Evolutionary conservation across 768 basidiomycete genomes (phyloP).

Genomic region (Russula vinacea): DNA sequence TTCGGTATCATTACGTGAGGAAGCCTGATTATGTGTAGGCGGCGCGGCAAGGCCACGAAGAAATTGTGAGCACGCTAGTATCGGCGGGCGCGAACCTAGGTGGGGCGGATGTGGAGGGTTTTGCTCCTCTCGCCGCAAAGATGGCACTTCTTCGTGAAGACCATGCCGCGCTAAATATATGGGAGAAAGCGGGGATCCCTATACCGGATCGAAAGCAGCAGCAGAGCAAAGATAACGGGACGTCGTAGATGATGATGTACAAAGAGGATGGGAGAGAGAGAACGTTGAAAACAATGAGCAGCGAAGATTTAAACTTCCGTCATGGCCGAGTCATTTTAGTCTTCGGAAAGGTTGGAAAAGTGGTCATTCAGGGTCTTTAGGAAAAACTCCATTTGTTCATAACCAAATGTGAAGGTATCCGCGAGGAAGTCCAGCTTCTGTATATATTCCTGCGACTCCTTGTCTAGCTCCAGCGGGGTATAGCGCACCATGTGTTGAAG

Average conservation of each 20-base stretch:
- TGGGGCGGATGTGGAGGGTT: slow-evolving; percentile 58
- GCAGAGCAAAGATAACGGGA: slow-evolving; percentile 15
- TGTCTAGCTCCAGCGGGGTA: slow-evolving; percentile 60
- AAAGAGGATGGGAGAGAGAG: slow-evolving; percentile 11
- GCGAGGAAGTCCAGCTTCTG: slow-evolving; percentile 59
- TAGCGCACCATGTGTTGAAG: slow-evolving; percentile 55
- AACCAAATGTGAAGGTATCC: slow-evolving; percentile 63
- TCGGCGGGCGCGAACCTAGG: slow-evolving; percentile 74
- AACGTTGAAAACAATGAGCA: background rate
- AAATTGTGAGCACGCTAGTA: slow-evolving; percentile 59
- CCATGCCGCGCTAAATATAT: slow-evolving; percentile 45
- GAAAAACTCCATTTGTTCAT: slow-evolving; percentile 65
- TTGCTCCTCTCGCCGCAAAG: slow-evolving; percentile 47
- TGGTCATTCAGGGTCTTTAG: slow-evolving; percentile 56
- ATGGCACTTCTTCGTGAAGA: slow-evolving; percentile 44
- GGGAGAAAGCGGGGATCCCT: slow-evolving; percentile 52
- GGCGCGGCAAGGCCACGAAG: slow-evolving; percentile 64
- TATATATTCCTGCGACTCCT: slow-evolving; percentile 55
- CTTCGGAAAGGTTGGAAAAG: slow-evolving; percentile 41
- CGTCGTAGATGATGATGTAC: slow-evolving; percentile 18
- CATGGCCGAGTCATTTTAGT: slow-evolving; percentile 35
- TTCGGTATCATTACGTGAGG: background rate
- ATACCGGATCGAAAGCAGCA: slow-evolving; percentile 17
- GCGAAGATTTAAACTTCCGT: slow-evolving; percentile 31
- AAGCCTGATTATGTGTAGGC: slow-evolving; percentile 46